A percentile compares a stretch with the other conserved stretches of the same genome.
Evolutionary conservation across 139 green algal genomes (phyloP).

Genomic region (Trebouxia sp.): DNA sequence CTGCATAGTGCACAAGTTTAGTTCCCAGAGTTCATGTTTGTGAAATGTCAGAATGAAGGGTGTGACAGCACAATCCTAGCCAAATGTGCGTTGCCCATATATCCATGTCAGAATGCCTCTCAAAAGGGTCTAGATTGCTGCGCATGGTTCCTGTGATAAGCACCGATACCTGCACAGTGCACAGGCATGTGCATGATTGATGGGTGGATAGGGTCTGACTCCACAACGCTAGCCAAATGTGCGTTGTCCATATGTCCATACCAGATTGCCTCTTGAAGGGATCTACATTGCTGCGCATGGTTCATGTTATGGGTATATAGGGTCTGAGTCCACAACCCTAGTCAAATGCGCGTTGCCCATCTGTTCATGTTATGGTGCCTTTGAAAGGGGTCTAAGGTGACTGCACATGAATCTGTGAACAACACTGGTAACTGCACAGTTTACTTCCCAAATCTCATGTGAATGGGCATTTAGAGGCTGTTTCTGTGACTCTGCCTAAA

Average conservation of each 20-base stretch:
- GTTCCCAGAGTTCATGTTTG: no score
- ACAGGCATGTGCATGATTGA: no score
- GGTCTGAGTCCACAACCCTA: conserved; percentile 10
- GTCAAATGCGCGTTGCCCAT: conserved; percentile 51
- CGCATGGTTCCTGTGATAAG: conserved; percentile 92
- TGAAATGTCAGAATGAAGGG: no score
- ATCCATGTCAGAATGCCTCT: conserved; percentile 55
- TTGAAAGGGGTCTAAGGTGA: conserved; percentile 95
- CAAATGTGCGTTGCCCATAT: conserved; percentile 59
- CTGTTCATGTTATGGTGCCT: conserved; percentile 63
- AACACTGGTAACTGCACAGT: conserved; percentile 96
- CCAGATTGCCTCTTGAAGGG: conserved; percentile 79
- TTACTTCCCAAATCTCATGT: no score
- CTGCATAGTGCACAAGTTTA: no score
- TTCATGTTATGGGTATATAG: no score
- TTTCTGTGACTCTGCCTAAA: conserved; percentile 33
- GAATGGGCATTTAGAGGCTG: not conserved
- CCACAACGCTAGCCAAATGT: conserved; percentile 35
- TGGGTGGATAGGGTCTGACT: conserved; percentile 15
- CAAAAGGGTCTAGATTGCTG: conserved; percentile 94
- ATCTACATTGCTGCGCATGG: conserved; percentile 90
- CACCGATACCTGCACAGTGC: conserved; percentile 94
- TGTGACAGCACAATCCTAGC: conserved; percentile 17
- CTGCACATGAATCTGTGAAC: conserved; percentile 85
- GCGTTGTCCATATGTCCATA: conserved; percentile 58